Percentiles rank a stretch among this genome's conserved stretches.
Evolutionary conservation across 306 rosid species (phyloP).

Genomic region (Hippophae rhamnoides): DNA sequence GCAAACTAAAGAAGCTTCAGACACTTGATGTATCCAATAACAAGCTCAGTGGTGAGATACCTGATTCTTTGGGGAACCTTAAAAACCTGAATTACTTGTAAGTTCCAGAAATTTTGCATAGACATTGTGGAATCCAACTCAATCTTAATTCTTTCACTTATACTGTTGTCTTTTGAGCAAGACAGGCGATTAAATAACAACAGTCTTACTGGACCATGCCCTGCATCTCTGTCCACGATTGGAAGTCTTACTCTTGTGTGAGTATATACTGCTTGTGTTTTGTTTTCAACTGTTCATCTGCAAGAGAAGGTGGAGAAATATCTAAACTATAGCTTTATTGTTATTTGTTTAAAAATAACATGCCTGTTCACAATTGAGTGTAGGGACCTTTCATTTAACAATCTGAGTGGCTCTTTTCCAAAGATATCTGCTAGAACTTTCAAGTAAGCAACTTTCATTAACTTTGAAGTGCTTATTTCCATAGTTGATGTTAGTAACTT

Average conservation of each 20-base stretch:
- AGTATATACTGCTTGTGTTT: slow-evolving; percentile 26
- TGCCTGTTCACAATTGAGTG: slow-evolving; percentile 19
- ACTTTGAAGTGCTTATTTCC: slow-evolving; percentile 3
- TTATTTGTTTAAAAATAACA: no score
- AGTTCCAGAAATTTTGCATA: slow-evolving; percentile 26
- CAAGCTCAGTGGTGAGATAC: slow-evolving; percentile 56
- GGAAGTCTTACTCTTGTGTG: slow-evolving; percentile 86
- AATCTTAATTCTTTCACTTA: slow-evolving; percentile 17
- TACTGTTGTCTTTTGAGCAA: slow-evolving; percentile 22
- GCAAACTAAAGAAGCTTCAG: slow-evolving; percentile 73
- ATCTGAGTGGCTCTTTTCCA: slow-evolving; percentile 81
- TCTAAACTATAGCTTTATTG: not conserved
- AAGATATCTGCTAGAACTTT: slow-evolving; percentile 85
- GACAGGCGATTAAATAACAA: slow-evolving; percentile 89
- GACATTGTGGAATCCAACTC: slow-evolving; percentile 13
- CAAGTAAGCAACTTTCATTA: slow-evolving; percentile 46
- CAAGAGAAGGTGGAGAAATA: not conserved
- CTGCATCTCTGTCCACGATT: slow-evolving; percentile 62
- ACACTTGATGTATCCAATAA: slow-evolving; percentile 94
- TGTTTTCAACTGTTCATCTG: not conserved
- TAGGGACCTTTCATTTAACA: slow-evolving; percentile 93
- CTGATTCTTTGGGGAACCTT: slow-evolving; percentile 74
- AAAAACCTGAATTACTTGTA: slow-evolving; percentile 85
- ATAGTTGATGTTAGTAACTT: slow-evolving; percentile 7
- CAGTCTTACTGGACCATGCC: slow-evolving; percentile 82